phyloP scores from a whole-genome alignment of 208 protist genomes.

The Trypanosoma avium region DNA sequence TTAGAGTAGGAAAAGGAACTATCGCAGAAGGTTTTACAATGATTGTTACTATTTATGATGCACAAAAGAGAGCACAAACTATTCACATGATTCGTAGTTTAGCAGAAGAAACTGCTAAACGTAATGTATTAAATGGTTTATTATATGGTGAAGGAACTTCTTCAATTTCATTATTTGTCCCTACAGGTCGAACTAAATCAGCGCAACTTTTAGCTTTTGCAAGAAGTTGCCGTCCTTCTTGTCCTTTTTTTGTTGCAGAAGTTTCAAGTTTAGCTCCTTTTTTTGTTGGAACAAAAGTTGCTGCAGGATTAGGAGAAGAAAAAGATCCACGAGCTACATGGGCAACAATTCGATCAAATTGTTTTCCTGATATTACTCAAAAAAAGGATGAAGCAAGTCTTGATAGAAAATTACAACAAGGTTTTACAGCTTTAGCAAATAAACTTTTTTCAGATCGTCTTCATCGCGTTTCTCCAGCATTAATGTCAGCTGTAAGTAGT shows the following conservation, averaged over 20 bases:
- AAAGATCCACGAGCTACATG: conserved; percentile 74
- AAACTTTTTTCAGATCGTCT: conserved; percentile 89
- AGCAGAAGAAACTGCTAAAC: conserved; percentile 78
- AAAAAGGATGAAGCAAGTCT: conserved; percentile 63
- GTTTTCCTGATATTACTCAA: conserved; percentile 46
- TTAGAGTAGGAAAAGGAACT: conserved; percentile 84
- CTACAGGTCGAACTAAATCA: conserved; percentile 63
- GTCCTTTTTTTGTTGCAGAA: conserved; percentile 88
- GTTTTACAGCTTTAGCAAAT: conserved; percentile 84
- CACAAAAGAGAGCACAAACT: conserved; percentile 73
- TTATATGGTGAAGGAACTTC: conserved; percentile 90
- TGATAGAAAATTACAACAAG: conserved; percentile 73
- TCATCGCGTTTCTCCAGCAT: conserved; percentile 69
- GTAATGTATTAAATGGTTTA: conserved; percentile 81
- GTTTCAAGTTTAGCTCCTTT: conserved; percentile 72
- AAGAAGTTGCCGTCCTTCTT: conserved; percentile 86
- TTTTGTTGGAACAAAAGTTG: conserved; percentile 64
- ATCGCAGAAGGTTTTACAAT: conserved; percentile 90
- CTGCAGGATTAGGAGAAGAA: conserved; percentile 52
- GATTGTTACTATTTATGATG: conserved; percentile 90
- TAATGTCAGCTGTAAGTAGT: conserved; percentile 73
- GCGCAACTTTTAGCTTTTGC: conserved; percentile 88
- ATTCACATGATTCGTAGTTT: conserved; percentile 90
- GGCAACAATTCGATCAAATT: conserved; percentile 74
- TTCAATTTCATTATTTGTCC: conserved; percentile 88